A percentile compares a stretch with the other conserved stretches of the same genome.
phyloP scores from a whole-genome alignment of 371 early-diverging fungal species.

The Blastocladiella emersonii region DNA sequence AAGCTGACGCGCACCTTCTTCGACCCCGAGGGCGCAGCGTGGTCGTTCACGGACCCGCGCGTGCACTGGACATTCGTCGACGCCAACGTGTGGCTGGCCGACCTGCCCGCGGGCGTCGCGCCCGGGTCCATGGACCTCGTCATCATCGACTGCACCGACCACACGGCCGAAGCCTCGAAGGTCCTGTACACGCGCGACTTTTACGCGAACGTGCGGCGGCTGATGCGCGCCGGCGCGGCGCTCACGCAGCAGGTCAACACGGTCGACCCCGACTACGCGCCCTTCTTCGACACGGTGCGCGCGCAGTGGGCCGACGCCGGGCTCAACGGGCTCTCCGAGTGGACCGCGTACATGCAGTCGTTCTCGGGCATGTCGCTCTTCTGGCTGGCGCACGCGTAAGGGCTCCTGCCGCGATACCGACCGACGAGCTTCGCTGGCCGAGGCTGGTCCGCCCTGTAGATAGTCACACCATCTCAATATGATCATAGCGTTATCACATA shows the following conservation, averaged over 20 bases:
- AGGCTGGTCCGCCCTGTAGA: no score
- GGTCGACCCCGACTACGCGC: not conserved
- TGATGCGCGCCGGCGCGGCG: not conserved
- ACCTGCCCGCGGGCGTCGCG: not conserved
- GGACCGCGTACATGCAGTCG: constrained; percentile 2
- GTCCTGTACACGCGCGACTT: not conserved
- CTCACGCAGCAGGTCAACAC: not conserved
- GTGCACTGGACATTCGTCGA: constrained; percentile 3
- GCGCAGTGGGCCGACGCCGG: not conserved
- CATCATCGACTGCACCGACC: constrained; percentile 5
- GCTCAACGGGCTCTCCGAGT: not conserved
- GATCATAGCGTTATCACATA: no score
- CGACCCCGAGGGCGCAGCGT: not conserved
- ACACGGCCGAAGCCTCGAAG: not conserved
- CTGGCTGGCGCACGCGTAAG: not conserved
- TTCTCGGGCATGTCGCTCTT: not conserved
- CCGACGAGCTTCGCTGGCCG: no score
- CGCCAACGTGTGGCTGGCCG: not conserved
- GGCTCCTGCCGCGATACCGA: no score
- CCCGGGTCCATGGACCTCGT: not conserved
- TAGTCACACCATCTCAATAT: no score
- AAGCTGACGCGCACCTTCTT: not conserved
- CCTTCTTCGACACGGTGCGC: not conserved
- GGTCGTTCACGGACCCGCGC: constrained; percentile 1
- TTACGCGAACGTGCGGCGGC: not conserved